Evolutionary conservation across 164 flowering plant species (phyloP), one percentile per base, ranked within the genome.

Genomic region (Brasenia schreberi): DNA sequence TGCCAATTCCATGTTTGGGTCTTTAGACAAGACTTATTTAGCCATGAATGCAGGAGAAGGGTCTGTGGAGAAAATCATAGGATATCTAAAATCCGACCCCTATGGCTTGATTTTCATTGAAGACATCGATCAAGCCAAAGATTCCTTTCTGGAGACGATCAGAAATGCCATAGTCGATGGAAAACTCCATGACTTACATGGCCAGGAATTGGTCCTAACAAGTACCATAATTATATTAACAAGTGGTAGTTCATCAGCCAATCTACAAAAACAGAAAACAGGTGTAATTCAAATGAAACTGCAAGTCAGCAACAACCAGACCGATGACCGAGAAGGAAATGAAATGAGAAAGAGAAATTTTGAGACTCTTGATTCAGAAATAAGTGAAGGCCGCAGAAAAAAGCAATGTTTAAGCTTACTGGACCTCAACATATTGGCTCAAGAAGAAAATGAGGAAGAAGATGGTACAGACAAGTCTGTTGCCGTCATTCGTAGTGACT

Each of bases 341-440:
- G 76, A 66, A 80, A 79, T 65, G 74, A 79, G 19, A 66, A 19
- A 49, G 58, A 43, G 52, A 62, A 59, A 0, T 5, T 49, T 4
- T 62, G 4, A 39, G 79, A 68, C 56, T 49, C 12, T 49, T 49
- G 56, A 14, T 9, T 49, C 10, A 64, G 65, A 49, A 63, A 62
- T 14, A 68, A 18, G 12, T 63, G 43, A 42, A 77, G 68, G 72
- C 76, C 69, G 72, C 77, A 69, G 0, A 7, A 79, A 82, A 73
- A 83, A 85, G 53, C 79, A 73, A 23, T 85, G 88, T 71, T 77
- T 79, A 61, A 83, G 74, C 70, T 79, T 72, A 63, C 85, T 87
- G 7, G 96, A 87, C 70, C 79, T 90, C 61, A 87, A 87, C 76
- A 64, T 84, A 6, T 72, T 67, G 66, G 92, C 92, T 1, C 81